These are phyloP conservation scores for Pichia membranifaciens DNA, from an alignment of 805 yeast species.

Conservation along the genomic window DNA sequence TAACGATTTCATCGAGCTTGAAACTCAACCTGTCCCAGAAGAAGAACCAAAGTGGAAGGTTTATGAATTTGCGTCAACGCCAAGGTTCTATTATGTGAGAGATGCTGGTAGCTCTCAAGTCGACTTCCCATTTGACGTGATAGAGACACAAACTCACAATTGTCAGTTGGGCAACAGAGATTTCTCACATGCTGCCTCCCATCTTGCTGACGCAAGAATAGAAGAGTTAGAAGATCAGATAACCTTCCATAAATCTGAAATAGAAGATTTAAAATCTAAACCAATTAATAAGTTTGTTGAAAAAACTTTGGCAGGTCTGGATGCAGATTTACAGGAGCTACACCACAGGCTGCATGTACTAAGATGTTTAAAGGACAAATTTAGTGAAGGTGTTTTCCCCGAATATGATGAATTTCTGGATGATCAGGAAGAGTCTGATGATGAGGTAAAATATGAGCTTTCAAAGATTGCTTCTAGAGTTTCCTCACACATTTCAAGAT, in stretches of 20 bases:
- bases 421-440: conserved; percentile 21
- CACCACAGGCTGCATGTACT: conserved; percentile 26
- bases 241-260: conserved; percentile 21
- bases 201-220: conserved; percentile 37
- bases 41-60: conserved; percentile 40
- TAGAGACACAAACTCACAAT: conserved; percentile 53
- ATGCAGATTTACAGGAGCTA: conserved; percentile 27
- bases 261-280: conserved; percentile 19
- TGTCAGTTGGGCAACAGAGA: conserved; percentile 54
- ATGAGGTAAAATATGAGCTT: conserved; percentile 16
- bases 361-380: conserved; percentile 20
- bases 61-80: conserved; percentile 48
- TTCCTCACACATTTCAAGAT: conserved; percentile 17
- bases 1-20: conserved; percentile 72
- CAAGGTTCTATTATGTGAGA: conserved; percentile 55
- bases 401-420: conserved; percentile 22
- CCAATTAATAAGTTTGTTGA: conserved; percentile 6
- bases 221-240: conserved; percentile 37
- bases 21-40: conserved; percentile 37
- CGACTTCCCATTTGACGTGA: conserved; percentile 48
- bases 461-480: conserved; percentile 16
- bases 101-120: conserved; percentile 42
- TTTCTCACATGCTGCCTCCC: conserved; percentile 51
- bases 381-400: conserved; percentile 25
- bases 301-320: conserved; percentile 20